Evolutionary conservation across 805 yeast genomes (phyloP), one percentile per base, ranked within the genome.

Genomic region (Cyberlindnera subsufficiens): DNA sequence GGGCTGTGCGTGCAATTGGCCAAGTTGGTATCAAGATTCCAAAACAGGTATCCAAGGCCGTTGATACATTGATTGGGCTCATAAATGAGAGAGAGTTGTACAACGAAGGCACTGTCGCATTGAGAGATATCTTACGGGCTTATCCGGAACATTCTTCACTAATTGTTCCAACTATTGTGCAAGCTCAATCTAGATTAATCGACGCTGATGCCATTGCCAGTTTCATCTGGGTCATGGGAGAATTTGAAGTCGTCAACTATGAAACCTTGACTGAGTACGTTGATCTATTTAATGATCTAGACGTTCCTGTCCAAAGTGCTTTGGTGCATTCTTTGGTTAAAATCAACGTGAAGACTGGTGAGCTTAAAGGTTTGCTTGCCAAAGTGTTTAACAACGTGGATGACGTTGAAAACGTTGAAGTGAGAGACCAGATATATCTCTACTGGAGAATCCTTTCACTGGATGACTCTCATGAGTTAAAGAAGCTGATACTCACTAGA

Each of bases 391-490:
- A 78, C 46, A 79, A 86, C 9, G 83, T 89, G 4, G 75, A 74
- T 44, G 73, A 76, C 35, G 70, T 83, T 43, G 84, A 82, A 46
- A 82, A 82, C 55, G 77, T 87, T 3, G 95, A 85, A 57, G 83
- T 85, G 22, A 72, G 93, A 60, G 95, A 85, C 59, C 78, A 82
- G 67, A 89, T 91, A 1, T 85, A 75, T 59, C 68, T 85, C 34
- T 85, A 83, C 58, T 85, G 93, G 93, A 74, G 95, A 64, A 69
- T 86, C 38, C 65, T 85, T 39, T 82, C 89, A 1, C 44, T 66
- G 44, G 69, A 66, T 31, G 54, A 60, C 39, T 53, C 65, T 4
- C 56, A 67, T 2, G 55, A 55, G 6, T 67, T 67, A 8, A 55
- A 72, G 50, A 68, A 71, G 35, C 68, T 86, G 37, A 71, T 87